Conservation (phyloP, 768 basidiomycete genomes). For the Hypsizygus marmoreus region DNA sequence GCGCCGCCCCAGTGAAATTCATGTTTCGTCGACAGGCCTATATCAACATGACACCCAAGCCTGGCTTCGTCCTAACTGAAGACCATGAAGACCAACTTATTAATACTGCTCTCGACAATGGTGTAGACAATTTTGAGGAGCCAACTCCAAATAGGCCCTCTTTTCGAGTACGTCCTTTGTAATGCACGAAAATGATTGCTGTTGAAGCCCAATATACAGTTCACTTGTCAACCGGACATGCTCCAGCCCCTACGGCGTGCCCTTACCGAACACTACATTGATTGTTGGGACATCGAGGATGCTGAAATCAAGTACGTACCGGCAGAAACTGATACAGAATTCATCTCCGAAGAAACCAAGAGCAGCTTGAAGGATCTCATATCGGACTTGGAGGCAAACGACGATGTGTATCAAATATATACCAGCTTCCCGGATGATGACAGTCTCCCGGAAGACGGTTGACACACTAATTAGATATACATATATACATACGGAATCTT, state of each 20-base stretch:
- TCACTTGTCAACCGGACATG: slow-evolving; percentile 44
- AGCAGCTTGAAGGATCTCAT: slow-evolving; percentile 46
- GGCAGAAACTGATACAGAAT: slow-evolving; percentile 34
- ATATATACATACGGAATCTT: no score
- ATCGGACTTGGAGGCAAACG: slow-evolving; percentile 54
- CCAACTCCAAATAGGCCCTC: not conserved
- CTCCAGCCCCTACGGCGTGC: slow-evolving; percentile 40
- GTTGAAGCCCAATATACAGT: slow-evolving; percentile 32
- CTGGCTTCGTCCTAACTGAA: no score
- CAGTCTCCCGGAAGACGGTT: no score
- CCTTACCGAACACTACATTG: slow-evolving; percentile 29
- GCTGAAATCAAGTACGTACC: slow-evolving; percentile 62
- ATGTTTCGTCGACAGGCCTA: slow-evolving; percentile 62
- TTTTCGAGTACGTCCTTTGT: not conserved
- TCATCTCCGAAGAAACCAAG: slow-evolving; percentile 40
- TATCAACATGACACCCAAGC: slow-evolving; percentile 44
- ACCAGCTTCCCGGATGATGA: slow-evolving; percentile 44
- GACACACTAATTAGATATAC: slow-evolving; percentile 1
- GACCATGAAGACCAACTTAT: no score
- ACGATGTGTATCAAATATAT: slow-evolving; percentile 62
- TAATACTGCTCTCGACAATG: slow-evolving; percentile 16
- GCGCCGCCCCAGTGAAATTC: slow-evolving; percentile 62
- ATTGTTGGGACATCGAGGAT: slow-evolving; percentile 34
- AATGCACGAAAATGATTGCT: not conserved
- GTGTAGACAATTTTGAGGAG: slow-evolving; percentile 24